A percentile compares a stretch with the other conserved stretches of the same genome.
These are phyloP conservation scores for Grammothele lineata DNA, from an alignment of 768 basidiomycete genomes.

Conservation along the genomic window DNA sequence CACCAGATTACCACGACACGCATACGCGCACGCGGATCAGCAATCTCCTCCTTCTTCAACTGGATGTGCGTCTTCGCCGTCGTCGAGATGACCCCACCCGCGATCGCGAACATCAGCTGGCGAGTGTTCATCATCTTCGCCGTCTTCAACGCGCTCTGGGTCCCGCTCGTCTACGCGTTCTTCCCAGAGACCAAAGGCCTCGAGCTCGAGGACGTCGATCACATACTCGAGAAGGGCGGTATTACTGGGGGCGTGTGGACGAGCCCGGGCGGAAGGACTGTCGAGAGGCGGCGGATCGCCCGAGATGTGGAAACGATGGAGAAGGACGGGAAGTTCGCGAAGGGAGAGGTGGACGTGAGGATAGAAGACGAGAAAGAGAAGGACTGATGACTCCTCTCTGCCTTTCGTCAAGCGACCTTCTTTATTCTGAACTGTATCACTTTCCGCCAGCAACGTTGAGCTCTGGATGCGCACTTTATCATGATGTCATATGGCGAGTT, in stretches of 20 bases:
- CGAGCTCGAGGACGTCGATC: constrained; percentile 37
- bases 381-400: too few species aligned
- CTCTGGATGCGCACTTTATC: too few species aligned
- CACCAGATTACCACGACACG: constrained; percentile 34
- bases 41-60: constrained; percentile 26
- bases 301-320: constrained; percentile 14
- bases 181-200: constrained; percentile 34
- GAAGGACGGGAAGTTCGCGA: too few species aligned
- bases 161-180: constrained; percentile 35
- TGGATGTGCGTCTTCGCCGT: constrained; percentile 33
- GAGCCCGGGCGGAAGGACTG: constrained; percentile 32
- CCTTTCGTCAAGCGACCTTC: too few species aligned
- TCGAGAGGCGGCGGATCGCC: constrained; percentile 18
- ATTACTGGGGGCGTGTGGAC: constrained; percentile 39
- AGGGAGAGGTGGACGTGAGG: too few species aligned
- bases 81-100: constrained; percentile 39
- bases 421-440: too few species aligned
- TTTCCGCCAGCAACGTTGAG: too few species aligned
- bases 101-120: constrained; percentile 41
- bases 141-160: constrained; percentile 40
- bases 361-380: too few species aligned
- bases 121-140: constrained; percentile 44
- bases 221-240: constrained; percentile 38
- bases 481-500: too few species aligned
- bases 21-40: constrained; percentile 32